phyloP scores from a whole-genome alignment of 306 rosid species.

The Hippophae tibetana region DNA sequence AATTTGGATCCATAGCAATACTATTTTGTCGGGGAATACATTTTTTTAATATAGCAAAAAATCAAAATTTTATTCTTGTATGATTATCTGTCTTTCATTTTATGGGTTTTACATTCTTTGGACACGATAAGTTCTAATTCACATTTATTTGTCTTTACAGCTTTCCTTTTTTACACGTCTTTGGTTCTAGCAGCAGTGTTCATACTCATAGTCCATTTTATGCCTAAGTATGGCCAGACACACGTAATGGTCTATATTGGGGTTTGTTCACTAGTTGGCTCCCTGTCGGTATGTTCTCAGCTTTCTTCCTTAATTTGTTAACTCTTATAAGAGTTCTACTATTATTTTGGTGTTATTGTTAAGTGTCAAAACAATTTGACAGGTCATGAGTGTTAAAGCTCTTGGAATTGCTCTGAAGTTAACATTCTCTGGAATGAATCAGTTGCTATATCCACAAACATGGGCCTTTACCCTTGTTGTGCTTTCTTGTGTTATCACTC shows the following conservation, averaged over 20 bases:
- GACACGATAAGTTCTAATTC: not conserved
- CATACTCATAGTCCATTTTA: conserved; percentile 58
- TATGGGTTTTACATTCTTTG: not conserved
- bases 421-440: conserved; percentile 88
- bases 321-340: not conserved
- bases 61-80: not conserved
- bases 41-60: not conserved
- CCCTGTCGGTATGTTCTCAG: conserved; percentile 66
- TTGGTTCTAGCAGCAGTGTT: conserved; percentile 58
- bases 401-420: conserved; percentile 90
- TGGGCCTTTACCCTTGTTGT: conserved; percentile 79
- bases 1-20: not conserved
- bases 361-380: conserved; percentile 24
- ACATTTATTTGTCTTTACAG: conserved; percentile 29
- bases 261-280: conserved; percentile 87
- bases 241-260: conserved; percentile 94
- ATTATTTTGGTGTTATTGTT: conserved; percentile 5
- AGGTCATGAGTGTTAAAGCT: conserved; percentile 98
- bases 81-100: not conserved
- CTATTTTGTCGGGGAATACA: not conserved
- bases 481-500: conserved; percentile 71
- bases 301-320: conserved; percentile 5
- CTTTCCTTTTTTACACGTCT: conserved; percentile 70
- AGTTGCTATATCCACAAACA: conserved; percentile 74
- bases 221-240: conserved; percentile 88